Base-by-base conservation (phyloP, 176 grass and related monocot species). In the Oryza rufipogon region DNA sequence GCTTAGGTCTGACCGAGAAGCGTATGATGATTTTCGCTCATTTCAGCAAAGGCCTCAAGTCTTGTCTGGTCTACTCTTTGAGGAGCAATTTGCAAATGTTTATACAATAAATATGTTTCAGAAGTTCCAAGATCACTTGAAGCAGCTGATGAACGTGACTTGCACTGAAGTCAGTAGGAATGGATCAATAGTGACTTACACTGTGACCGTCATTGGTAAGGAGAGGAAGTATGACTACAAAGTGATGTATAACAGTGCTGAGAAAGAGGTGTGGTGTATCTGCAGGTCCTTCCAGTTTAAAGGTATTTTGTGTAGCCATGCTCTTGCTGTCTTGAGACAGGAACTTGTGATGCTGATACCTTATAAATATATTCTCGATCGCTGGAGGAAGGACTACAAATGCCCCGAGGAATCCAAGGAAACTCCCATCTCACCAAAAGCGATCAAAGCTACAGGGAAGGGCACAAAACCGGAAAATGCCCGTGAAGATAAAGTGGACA, bases 371-470 rank as follows among this genome's bases (percentile, higher is more conserved):
- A 87, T 98, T 83, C 89, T 98, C 63, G 88, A 84, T 75, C 91
- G 93, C 13, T 98, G 93, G 93, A 91, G 90, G 80, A 98, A 98
- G 85, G 92, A 98, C 78, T 98, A 88, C 75, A 98, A 98, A 83
- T 92, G 95, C 67, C 84, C 90, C 0, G 86, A 93, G 84, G 92
- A 88, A 79, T 56, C 89, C 64, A 91, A 91, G 66, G 91, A 80
- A 82, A 83, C 70, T 64, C 80, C 75, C 25, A 74, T 90, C 47
- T 69, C 77, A 68, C 79, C 79, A 26, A 73, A 70, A 87, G 80
- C 60, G 2, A 64, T 70, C 28, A 80, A 78, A 65, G 13, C 76
- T 77, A 60, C 82, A 45, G 86, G 81, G 42, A 85, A 84, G 75
- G 67, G 80, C 10, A 19, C 91, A 80, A 79, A 73, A 28, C 56